These are phyloP conservation scores for Phytopythium kandeliae DNA, from an alignment of 352 stramenopile species.

Conservation along the genomic window DNA sequence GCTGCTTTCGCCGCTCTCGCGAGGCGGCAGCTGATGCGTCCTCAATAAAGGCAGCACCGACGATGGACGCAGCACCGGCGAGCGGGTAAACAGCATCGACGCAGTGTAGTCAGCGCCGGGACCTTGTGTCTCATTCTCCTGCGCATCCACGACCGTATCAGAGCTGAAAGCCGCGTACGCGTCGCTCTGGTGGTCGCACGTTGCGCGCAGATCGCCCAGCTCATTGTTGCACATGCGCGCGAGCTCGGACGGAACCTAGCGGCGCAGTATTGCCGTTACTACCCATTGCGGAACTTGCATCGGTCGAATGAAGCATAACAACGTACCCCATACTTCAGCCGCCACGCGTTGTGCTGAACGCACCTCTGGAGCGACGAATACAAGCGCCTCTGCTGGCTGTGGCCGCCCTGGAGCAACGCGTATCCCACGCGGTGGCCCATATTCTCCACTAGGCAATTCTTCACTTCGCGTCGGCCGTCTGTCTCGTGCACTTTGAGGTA, in stretches of 20 bases:
- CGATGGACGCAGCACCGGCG: slow-evolving; percentile 18
- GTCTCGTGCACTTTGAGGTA: slow-evolving; percentile 65
- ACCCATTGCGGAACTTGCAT: too few species aligned
- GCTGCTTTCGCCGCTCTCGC: neutral
- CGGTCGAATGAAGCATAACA: neutral
- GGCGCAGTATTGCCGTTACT: too few species aligned
- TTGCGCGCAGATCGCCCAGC: slow-evolving; percentile 26
- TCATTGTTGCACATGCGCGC: slow-evolving; percentile 54
- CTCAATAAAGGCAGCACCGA: too few species aligned
- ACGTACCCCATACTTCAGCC: slow-evolving; percentile 59
- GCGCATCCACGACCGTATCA: slow-evolving; percentile 36
- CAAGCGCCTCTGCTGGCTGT: slow-evolving; percentile 16
- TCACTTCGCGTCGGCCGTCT: slow-evolving; percentile 41
- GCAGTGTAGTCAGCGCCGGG: neutral
- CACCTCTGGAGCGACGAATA: slow-evolving; percentile 66
- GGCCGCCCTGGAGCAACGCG: slow-evolving; percentile 34
- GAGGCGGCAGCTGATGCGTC: too few species aligned
- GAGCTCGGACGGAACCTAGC: slow-evolving; percentile 45
- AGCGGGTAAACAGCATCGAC: slow-evolving; percentile 44
- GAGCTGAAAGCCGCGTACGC: slow-evolving; percentile 67
- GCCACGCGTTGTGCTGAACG: slow-evolving; percentile 46
- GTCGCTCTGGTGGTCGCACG: slow-evolving; percentile 44
- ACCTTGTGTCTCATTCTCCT: neutral
- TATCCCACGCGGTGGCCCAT: slow-evolving; percentile 33
- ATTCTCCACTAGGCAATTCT: slow-evolving; percentile 73